Evolutionary conservation across 2,329 filamentous ascomycete genomes (phyloP).

Genomic region (Graphilbum fragrans): DNA sequence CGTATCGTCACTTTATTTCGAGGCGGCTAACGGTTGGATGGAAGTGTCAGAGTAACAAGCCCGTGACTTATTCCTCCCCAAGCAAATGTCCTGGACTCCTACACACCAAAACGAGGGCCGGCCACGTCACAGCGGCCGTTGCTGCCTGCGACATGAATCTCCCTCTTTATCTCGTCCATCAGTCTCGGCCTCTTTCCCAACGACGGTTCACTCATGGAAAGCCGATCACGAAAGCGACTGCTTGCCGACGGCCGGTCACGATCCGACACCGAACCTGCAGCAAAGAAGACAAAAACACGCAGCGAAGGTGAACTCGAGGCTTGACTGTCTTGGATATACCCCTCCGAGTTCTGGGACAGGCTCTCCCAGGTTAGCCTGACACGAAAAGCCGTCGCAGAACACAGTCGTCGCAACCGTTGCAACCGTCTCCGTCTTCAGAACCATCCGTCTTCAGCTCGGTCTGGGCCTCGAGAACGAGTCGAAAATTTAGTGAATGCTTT

Average conservation of each 20-base stretch:
- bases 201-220: slow-evolving; percentile 2
- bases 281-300: slow-evolving; percentile 2
- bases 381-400: slow-evolving; percentile 7
- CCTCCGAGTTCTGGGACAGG: slow-evolving; percentile 8
- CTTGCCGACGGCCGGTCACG: slow-evolving; percentile 2
- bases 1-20: too few relatives aligned
- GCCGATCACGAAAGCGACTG: slow-evolving; percentile 2
- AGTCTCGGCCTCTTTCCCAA: neutral
- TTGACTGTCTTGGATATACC: slow-evolving; percentile 5
- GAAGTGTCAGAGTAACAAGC: neutral
- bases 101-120: too few relatives aligned
- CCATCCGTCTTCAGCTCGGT: neutral
- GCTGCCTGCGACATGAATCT: neutral
- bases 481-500: neutral
- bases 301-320: slow-evolving; percentile 2
- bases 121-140: neutral
- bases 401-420: too few relatives aligned
- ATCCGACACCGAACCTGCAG: neutral
- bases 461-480: neutral
- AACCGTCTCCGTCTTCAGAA: slow-evolving; percentile 3
- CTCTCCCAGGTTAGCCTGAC: slow-evolving; percentile 5
- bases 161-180: neutral
- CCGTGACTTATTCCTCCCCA: neutral
- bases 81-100: too few relatives aligned
- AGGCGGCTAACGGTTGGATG: neutral